Percentiles rank a stretch among this genome's conserved stretches.
Conservation (phyloP, 2,329 filamentous ascomycete genomes). For the Truncatella angustata region DNA sequence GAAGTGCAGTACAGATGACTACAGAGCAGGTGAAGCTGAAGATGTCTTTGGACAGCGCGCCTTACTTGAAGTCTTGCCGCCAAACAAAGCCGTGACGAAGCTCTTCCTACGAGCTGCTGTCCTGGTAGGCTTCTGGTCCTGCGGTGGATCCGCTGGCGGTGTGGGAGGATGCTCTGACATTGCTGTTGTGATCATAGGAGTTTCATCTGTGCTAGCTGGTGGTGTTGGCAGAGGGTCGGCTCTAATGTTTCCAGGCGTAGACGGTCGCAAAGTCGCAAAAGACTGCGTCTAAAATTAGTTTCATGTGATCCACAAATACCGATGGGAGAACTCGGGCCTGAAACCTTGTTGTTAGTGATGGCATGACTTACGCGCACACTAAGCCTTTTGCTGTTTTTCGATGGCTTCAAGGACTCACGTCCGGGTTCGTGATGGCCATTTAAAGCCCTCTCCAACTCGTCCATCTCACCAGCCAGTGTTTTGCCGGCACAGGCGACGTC, state of each 20-base stretch:
- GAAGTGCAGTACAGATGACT: background rate
- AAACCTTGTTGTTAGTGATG: background rate
- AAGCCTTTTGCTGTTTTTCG: conserved; percentile 16
- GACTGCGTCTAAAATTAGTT: too few relatives aligned
- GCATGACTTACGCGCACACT: conserved; percentile 10
- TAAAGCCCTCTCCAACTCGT: conserved; percentile 47
- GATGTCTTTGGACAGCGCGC: conserved; percentile 2
- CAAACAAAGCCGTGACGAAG: conserved; percentile 27
- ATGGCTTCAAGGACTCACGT: conserved; percentile 11
- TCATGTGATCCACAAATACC: too few relatives aligned
- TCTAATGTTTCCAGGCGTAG: conserved; percentile 16
- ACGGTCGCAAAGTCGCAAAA: conserved; percentile 26
- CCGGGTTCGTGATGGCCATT: conserved; percentile 20
- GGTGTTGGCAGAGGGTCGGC: conserved; percentile 22
- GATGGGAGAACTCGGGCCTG: too few relatives aligned
- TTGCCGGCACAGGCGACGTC: conserved; percentile 69
- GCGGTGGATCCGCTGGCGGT: conserved; percentile 23
- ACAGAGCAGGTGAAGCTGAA: too few relatives aligned
- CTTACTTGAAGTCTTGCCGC: conserved; percentile 14
- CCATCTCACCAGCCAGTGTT: conserved; percentile 67
- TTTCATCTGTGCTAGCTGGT: conserved; percentile 25
- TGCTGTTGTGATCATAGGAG: conserved; percentile 24
- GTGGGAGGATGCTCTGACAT: conserved; percentile 17
- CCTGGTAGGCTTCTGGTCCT: conserved; percentile 21
- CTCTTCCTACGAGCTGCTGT: conserved; percentile 26